These are phyloP conservation scores for Mucor irregularis DNA, from an alignment of 371 early-diverging fungal genomes.

Conservation along the genomic window DNA sequence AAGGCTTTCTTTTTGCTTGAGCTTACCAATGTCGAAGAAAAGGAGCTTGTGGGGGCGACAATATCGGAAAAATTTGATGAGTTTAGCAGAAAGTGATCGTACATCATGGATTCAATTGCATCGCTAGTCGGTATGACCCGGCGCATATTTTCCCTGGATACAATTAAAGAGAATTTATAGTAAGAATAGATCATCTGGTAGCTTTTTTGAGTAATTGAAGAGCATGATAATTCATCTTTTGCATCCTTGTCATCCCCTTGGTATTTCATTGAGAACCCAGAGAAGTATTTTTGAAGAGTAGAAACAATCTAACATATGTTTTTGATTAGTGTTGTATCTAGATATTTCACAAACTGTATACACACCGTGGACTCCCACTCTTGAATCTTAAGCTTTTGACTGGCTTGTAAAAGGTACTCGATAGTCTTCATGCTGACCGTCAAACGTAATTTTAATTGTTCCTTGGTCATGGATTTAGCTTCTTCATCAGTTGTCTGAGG, in stretches of 20 bases:
- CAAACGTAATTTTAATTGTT: constrained; percentile 30
- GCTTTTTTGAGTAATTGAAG: constrained; percentile 38
- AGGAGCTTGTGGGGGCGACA: constrained; percentile 5
- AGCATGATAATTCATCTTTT: constrained; percentile 19
- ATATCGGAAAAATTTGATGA: constrained; percentile 2
- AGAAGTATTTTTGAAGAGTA: constrained; percentile 65
- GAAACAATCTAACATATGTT: constrained; percentile 49
- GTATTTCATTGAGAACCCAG: constrained; percentile 49
- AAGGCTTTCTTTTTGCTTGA: background rate
- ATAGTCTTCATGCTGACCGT: constrained; percentile 58
- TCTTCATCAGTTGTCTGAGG: constrained; percentile 21
- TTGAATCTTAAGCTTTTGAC: constrained; percentile 39
- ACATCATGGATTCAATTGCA: constrained; percentile 56
- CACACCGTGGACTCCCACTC: constrained; percentile 66
- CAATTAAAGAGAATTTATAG: constrained; percentile 54
- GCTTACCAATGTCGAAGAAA: constrained; percentile 1
- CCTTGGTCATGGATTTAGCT: constrained; percentile 2
- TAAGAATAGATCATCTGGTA: constrained; percentile 68
- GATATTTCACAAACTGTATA: background rate
- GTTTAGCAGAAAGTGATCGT: constrained; percentile 42
- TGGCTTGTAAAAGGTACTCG: constrained; percentile 54
- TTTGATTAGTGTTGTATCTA: too few relatives aligned
- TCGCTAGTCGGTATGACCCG: constrained; percentile 61
- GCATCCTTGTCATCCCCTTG: constrained; percentile 15
- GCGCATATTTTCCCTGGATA: constrained; percentile 57